Conservation (phyloP, 768 basidiomycete species). For the Termitomyces sp. region DNA sequence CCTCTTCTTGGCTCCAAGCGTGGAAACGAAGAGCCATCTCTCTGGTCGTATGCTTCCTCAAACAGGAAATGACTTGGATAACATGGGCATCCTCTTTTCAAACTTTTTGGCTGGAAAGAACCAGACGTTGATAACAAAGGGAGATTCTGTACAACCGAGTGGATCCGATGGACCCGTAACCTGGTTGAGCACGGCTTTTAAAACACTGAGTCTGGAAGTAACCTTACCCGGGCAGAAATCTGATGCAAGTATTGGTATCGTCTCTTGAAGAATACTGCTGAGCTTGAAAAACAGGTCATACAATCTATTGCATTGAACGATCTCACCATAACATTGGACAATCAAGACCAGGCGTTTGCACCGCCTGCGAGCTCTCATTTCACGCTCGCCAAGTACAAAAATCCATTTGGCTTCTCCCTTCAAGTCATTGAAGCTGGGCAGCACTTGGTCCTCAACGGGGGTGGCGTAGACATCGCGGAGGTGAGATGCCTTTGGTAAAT, state of each 20-base stretch:
- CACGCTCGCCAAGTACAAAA: slow-evolving; percentile 59
- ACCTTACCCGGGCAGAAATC: slow-evolving; percentile 59
- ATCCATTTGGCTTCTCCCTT: slow-evolving; percentile 74
- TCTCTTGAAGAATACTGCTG: not conserved
- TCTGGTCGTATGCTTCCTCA: slow-evolving; percentile 65
- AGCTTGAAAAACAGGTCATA: slow-evolving; percentile 43
- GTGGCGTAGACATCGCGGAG: slow-evolving; percentile 49
- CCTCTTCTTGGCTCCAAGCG: slow-evolving; percentile 47
- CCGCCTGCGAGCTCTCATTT: slow-evolving; percentile 56
- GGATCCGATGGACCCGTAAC: slow-evolving; percentile 47
- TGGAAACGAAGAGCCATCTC: slow-evolving; percentile 48
- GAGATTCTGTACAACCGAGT: slow-evolving; percentile 57
- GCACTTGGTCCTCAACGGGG: slow-evolving; percentile 46
- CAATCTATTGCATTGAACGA: slow-evolving; percentile 60
- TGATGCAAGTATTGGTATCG: slow-evolving; percentile 29
- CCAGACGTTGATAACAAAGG: slow-evolving; percentile 54
- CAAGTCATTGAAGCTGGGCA: slow-evolving; percentile 58
- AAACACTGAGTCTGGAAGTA: slow-evolving; percentile 59
- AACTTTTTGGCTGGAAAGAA: slow-evolving; percentile 62
- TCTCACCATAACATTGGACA: slow-evolving; percentile 49
- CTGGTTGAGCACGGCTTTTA: slow-evolving; percentile 72
- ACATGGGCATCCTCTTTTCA: slow-evolving; percentile 63
- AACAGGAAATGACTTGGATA: slow-evolving; percentile 47
- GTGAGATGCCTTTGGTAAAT: slow-evolving; percentile 27
- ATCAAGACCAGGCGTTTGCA: slow-evolving; percentile 51